A percentile compares a stretch with the other conserved stretches of the same genome.
Evolutionary conservation across 768 basidiomycete genomes (phyloP).

Genomic region (Boletus subcaerulescens): DNA sequence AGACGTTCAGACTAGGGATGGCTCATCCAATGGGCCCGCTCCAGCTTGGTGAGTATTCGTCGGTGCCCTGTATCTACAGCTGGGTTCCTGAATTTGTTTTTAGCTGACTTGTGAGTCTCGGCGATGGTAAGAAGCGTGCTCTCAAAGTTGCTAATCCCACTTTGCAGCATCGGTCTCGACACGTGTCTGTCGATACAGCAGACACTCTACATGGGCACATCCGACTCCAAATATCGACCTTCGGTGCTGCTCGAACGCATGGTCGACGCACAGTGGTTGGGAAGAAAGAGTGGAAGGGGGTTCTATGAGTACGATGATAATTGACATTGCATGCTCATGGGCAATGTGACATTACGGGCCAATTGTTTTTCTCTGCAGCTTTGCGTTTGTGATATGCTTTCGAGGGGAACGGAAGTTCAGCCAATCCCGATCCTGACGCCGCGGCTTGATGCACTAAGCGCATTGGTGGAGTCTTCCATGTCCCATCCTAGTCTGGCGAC

Average conservation of each 20-base stretch:
- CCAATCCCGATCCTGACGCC: too few species aligned
- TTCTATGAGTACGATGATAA: constrained; percentile 78
- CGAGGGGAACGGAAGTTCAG: too few species aligned
- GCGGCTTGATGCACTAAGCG: too few species aligned
- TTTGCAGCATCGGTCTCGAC: constrained; percentile 86
- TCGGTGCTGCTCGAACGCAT: constrained; percentile 87
- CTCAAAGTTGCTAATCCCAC: background rate
- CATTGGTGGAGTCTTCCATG: too few species aligned
- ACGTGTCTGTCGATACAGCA: constrained; percentile 93
- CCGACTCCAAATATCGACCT: constrained; percentile 94
- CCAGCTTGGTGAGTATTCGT: constrained; percentile 58
- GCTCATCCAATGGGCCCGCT: constrained; percentile 94
- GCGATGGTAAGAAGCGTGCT: background rate
- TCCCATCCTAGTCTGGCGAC: too few species aligned
- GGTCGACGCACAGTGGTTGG: constrained; percentile 95
- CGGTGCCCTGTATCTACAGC: background rate
- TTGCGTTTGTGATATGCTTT: too few species aligned
- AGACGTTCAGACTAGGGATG: constrained; percentile 91
- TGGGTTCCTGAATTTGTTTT: constrained; percentile 3
- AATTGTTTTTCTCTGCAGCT: too few species aligned
- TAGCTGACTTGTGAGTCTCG: constrained; percentile 33
- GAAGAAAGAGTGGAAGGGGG: constrained; percentile 89
- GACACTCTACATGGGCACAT: constrained; percentile 83
- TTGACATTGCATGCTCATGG: constrained; percentile 1
- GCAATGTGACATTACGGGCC: background rate